Evolutionary conservation across 805 yeast species (phyloP), one percentile per base, ranked within the genome.

Genomic region (Lachancea mirantina): DNA sequence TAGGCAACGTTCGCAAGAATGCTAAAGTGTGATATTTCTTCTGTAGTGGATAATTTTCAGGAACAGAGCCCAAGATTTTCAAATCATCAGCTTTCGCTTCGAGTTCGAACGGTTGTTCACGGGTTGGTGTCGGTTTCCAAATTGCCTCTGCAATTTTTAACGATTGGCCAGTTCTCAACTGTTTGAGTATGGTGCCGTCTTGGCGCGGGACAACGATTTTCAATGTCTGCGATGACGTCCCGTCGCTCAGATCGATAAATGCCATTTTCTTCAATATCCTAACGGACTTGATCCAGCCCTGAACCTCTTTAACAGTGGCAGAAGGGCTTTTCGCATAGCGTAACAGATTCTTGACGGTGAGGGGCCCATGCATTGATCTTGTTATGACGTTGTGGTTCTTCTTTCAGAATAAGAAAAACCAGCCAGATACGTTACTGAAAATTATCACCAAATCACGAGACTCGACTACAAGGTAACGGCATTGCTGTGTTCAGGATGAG

Each of bases 161-260:
- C 16, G 74, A 59, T 26, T 70, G 64, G 0, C 78, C 79, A 0
- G 76, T 69, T 33, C 54, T 53, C n/a, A 64, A 23, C 9, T 32
- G 28, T 11, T 35, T 40, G 1, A 52, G 42, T 8, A 61, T 14
- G 14, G n/a, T 18, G 8, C 18, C 19, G 3, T 17, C 33, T 6
- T 22, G 11, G 13, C 38, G 65, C 2, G 67, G 56, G 4, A 78
- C 57, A 0, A 78, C 75, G 36, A 84, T 70, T 47, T 70, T 73
- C 36, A 88, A 50, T 10, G 70, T 65, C 18, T 61, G 41, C 19
- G 68, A 60, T 2, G 72, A 61, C 0, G 92, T 68, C 1, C 97
- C 97, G 53, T 92, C 97, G 2, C 70, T 59, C 8, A 92, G 43
- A 47, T 85, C 95, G 4, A 87, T 61, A 55, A 92, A 92, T 1